Evolutionary conservation across 164 flowering plant species (phyloP).

Genomic region (Malania oleifera): DNA sequence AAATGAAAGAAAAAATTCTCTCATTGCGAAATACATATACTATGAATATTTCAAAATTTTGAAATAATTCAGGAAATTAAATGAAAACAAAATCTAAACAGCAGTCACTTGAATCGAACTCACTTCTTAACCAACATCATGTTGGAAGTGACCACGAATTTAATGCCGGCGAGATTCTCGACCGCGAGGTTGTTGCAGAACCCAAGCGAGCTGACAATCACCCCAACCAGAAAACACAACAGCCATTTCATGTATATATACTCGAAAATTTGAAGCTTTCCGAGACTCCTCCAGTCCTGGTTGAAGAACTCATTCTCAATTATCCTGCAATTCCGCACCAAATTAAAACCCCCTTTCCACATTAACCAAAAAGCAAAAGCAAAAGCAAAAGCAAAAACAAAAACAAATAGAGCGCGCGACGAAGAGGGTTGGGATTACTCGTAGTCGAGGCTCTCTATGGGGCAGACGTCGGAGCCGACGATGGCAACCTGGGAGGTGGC

Average conservation of each 20-base stretch:
- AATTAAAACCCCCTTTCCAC: too few species aligned
- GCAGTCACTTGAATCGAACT: not conserved
- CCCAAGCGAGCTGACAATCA: slow-evolving; percentile 48
- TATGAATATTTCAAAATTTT: too few species aligned
- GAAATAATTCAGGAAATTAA: too few species aligned
- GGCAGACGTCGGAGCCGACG: slow-evolving; percentile 69
- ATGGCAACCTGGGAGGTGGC: slow-evolving; percentile 76
- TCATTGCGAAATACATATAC: too few species aligned
- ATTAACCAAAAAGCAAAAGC: not conserved
- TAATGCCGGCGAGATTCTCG: slow-evolving; percentile 76
- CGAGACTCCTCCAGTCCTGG: slow-evolving; percentile 76
- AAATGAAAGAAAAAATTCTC: not conserved
- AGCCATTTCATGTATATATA: slow-evolving; percentile 77
- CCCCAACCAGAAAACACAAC: slow-evolving; percentile 59
- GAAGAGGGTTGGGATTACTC: slow-evolving; percentile 39
- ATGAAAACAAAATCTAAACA: not conserved
- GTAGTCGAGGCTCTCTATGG: slow-evolving; percentile 86
- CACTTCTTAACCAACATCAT: slow-evolving; percentile 61
- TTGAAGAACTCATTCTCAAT: slow-evolving; percentile 77
- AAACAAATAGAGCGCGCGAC: not conserved
- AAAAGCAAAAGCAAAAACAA: slow-evolving; percentile 1
- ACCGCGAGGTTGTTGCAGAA: slow-evolving; percentile 70
- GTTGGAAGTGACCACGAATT: slow-evolving; percentile 71
- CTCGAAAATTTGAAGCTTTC: slow-evolving; percentile 45
- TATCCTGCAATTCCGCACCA: slow-evolving; percentile 51